These are phyloP conservation scores for Saccharomycopsis javanensis DNA, from an alignment of 805 yeast genomes.

Conservation along the genomic window DNA sequence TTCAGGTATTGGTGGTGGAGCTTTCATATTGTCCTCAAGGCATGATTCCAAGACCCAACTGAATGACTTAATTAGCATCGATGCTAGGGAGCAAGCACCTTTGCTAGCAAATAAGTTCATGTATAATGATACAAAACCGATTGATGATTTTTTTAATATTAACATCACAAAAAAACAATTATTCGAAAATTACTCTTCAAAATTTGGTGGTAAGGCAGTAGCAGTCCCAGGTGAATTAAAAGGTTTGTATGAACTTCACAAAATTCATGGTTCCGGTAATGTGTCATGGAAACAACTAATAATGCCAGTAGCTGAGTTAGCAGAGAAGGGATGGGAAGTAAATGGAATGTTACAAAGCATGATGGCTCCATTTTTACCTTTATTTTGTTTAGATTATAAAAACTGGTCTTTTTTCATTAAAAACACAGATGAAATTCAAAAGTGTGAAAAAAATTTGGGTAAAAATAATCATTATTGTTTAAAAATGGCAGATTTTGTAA, in stretches of 20 bases:
- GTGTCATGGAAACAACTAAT: slow-evolving; percentile 65
- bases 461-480: background rate
- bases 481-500: slow-evolving; percentile 27
- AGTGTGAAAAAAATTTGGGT: slow-evolving; percentile 4
- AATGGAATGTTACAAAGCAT: slow-evolving; percentile 32
- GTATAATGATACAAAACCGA: slow-evolving; percentile 30
- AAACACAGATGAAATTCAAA: slow-evolving; percentile 21
- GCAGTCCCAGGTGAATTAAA: slow-evolving; percentile 88
- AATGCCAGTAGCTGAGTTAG: slow-evolving; percentile 62
- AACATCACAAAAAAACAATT: slow-evolving; percentile 21
- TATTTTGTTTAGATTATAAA: slow-evolving; percentile 25
- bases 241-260: slow-evolving; percentile 60
- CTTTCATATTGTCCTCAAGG: slow-evolving; percentile 45
- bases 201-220: slow-evolving; percentile 78
- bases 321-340: slow-evolving; percentile 54
- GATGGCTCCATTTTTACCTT: slow-evolving; percentile 28
- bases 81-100: slow-evolving; percentile 90
- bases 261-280: slow-evolving; percentile 59
- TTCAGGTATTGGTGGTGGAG: slow-evolving; percentile 93
- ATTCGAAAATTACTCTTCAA: slow-evolving; percentile 37
- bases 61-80: slow-evolving; percentile 51
- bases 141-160: background rate
- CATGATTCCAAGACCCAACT: slow-evolving; percentile 25
- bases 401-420: slow-evolving; percentile 52
- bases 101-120: slow-evolving; percentile 47